A percentile compares a stretch with the other conserved stretches of the same genome.
phyloP scores from a whole-genome alignment of 345 rosid genomes.

The Corymbia maculata region DNA sequence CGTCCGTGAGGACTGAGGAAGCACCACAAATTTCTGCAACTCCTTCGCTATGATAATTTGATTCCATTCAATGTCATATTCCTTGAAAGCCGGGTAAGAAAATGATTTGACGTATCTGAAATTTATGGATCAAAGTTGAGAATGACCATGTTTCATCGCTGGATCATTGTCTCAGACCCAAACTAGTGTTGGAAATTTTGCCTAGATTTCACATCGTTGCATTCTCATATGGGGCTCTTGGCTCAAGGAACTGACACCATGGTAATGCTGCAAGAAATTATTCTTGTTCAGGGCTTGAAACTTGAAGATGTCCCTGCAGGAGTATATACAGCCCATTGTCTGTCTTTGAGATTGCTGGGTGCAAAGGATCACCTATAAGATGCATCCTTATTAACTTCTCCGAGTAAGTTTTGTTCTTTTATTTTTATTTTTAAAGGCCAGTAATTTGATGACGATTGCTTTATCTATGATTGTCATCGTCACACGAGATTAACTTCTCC shows the following conservation, averaged over 20 bases:
- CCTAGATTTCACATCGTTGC: background rate
- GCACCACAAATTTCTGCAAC: background rate
- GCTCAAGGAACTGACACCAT: background rate
- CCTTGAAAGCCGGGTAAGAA: constrained; percentile 36
- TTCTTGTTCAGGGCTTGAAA: constrained; percentile 57
- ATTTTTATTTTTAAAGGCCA: background rate
- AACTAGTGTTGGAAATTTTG: background rate
- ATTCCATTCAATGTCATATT: constrained; percentile 31
- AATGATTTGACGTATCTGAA: background rate
- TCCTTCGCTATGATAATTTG: constrained; percentile 16
- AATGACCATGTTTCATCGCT: background rate
- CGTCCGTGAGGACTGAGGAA: background rate
- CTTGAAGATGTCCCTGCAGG: constrained; percentile 51
- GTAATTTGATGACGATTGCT: background rate
- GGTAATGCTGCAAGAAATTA: constrained; percentile 26
- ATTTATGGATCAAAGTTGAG: background rate
- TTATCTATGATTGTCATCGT: background rate
- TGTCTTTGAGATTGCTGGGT: constrained; percentile 52
- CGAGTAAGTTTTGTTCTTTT: background rate
- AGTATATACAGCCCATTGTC: constrained; percentile 49
- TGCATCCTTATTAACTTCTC: constrained; percentile 53
- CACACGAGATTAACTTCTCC: background rate
- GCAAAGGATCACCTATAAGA: constrained; percentile 58
- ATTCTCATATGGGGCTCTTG: background rate
- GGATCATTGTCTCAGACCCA: background rate